phyloP scores from a whole-genome alignment of 2,329 filamentous ascomycete genomes.

The Calonectria hongkongensis region DNA sequence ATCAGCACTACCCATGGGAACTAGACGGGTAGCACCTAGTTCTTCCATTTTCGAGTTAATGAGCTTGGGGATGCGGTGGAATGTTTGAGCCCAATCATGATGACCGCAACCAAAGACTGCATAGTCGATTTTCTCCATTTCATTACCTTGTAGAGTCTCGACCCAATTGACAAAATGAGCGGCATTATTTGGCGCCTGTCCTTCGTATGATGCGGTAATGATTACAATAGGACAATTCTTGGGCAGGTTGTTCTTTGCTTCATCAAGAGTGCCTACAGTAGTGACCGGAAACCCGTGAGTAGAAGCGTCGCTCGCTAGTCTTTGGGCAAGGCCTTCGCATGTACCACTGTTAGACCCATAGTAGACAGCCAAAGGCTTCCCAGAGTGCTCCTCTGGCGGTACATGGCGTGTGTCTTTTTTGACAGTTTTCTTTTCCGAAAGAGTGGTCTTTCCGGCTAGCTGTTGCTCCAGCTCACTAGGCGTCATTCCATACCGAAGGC shows the following conservation, averaged over 20 bases:
- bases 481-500: not conserved
- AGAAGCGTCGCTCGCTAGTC: not conserved
- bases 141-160: not conserved
- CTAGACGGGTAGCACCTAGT: not conserved
- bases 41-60: not conserved
- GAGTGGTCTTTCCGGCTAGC: constrained; percentile 56
- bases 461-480: constrained; percentile 57
- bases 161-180: not conserved
- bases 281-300: not conserved
- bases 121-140: not conserved
- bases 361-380: constrained; percentile 76
- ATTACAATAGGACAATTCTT: not conserved
- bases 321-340: not conserved
- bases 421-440: not conserved
- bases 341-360: not conserved
- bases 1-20: constrained; percentile 74
- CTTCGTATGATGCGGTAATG: not conserved
- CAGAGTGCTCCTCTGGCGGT: constrained; percentile 35
- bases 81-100: not conserved
- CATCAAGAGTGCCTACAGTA: not conserved
- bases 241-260: not conserved
- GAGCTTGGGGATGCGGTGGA: not conserved
- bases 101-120: not conserved
- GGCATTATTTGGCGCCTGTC: not conserved
- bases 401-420: constrained; percentile 36